A percentile compares a stretch with the other conserved stretches of the same genome.
phyloP scores from a whole-genome alignment of 2,329 filamentous ascomycete species.

The Trichophyton benhamiae region DNA sequence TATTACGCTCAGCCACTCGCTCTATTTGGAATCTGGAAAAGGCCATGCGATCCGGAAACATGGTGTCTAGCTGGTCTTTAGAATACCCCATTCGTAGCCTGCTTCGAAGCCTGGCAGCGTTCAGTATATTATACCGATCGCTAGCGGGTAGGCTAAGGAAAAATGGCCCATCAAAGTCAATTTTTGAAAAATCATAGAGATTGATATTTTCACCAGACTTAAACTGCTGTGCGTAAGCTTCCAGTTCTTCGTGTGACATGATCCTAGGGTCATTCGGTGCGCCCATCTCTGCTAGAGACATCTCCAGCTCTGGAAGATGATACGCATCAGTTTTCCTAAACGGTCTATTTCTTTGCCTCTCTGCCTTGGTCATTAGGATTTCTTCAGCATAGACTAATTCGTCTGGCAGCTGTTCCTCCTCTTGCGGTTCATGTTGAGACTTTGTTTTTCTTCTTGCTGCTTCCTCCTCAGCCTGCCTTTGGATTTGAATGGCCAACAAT shows the following conservation, averaged over 20 bases:
- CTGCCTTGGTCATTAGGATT: slow-evolving; percentile 62
- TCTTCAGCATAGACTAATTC: slow-evolving; percentile 87
- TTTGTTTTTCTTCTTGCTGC: slow-evolving; percentile 44
- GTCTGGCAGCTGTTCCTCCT: slow-evolving; percentile 57
- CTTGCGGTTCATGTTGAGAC: slow-evolving; percentile 34
- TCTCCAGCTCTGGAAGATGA: slow-evolving; percentile 75
- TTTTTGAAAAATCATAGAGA: slow-evolving; percentile 93
- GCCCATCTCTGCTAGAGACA: slow-evolving; percentile 71
- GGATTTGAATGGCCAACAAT: slow-evolving; percentile 86
- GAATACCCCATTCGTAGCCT: slow-evolving; percentile 88
- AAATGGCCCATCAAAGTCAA: slow-evolving; percentile 92
- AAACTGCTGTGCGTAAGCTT: slow-evolving; percentile 88
- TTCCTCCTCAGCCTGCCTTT: slow-evolving; percentile 77
- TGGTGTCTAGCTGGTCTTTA: slow-evolving; percentile 86
- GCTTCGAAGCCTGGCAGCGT: slow-evolving; percentile 78
- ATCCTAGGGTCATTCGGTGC: slow-evolving; percentile 84
- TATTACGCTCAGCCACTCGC: slow-evolving; percentile 79
- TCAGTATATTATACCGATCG: slow-evolving; percentile 94
- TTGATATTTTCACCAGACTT: slow-evolving; percentile 79
- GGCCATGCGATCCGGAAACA: slow-evolving; percentile 97
- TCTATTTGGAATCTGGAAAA: slow-evolving; percentile 97
- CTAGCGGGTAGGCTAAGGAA: slow-evolving; percentile 80
- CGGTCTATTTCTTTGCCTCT: slow-evolving; percentile 59
- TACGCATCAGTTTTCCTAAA: slow-evolving; percentile 93
- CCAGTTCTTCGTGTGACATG: slow-evolving; percentile 88